These are phyloP conservation scores for Calocybe gambosa DNA, from an alignment of 1,284 basidiomycete species.

Conservation along the genomic window DNA sequence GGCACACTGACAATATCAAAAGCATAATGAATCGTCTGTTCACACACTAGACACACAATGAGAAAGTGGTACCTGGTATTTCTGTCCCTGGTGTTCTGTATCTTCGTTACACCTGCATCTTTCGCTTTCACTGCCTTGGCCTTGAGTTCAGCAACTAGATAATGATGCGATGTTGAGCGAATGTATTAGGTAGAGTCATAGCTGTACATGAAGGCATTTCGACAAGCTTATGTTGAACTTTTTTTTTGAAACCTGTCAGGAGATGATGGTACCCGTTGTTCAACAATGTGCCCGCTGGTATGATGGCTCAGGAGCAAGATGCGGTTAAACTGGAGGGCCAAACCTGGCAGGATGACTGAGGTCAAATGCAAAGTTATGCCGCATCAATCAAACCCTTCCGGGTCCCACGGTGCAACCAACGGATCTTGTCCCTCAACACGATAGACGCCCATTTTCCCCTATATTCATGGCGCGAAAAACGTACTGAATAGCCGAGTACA, in stretches of 20 bases:
- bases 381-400: neutral
- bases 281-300: neutral
- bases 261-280: neutral
- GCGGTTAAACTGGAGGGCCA: neutral
- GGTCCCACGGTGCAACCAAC: neutral
- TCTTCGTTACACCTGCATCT: constrained; percentile 43
- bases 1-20: constrained; percentile 32
- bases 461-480: neutral
- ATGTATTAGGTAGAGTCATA: neutral
- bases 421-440: neutral
- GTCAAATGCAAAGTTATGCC: neutral
- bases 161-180: neutral
- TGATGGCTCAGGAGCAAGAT: neutral
- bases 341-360: too few species aligned
- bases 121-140: constrained; percentile 56
- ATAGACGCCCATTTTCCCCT: neutral
- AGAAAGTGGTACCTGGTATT: constrained; percentile 36
- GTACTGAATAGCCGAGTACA: neutral
- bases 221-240: neutral
- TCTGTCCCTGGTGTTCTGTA: constrained; percentile 51
- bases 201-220: constrained; percentile 17
- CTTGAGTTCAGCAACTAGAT: constrained; percentile 55
- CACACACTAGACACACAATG: neutral
- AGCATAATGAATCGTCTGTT: neutral
- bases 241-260: neutral